Conservation (phyloP, 139 green algal species). For the Coccomyxa sp. region DNA sequence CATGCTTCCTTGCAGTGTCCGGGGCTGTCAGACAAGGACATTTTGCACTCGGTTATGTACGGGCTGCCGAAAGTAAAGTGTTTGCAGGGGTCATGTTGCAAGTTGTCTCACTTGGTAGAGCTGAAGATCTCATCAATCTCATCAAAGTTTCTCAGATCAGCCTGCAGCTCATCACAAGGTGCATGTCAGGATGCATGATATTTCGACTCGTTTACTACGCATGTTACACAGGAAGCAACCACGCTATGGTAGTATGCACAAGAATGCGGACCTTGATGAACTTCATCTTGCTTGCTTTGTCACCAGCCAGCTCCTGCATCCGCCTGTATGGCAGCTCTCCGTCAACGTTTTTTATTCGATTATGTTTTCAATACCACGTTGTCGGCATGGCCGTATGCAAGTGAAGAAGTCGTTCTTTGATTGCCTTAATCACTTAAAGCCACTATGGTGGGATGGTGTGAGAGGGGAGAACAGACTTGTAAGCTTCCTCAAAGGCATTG, state of each 20-base stretch:
- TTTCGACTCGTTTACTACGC: no score
- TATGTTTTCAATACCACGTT: no score
- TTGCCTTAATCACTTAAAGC: not conserved
- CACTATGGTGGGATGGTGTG: no score
- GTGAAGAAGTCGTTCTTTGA: not conserved
- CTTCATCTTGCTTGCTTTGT: slow-evolving; percentile 71
- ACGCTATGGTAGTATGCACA: no score
- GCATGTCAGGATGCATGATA: no score
- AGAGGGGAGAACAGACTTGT: slow-evolving; percentile 2
- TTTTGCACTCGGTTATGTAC: no score
- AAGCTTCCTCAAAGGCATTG: slow-evolving; percentile 79
- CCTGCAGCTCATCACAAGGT: no score
- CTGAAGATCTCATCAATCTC: no score
- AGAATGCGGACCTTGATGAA: slow-evolving; percentile 61
- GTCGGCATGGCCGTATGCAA: not conserved
- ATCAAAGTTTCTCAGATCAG: no score
- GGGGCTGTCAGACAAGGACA: not conserved
- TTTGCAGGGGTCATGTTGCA: not conserved
- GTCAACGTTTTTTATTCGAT: not conserved
- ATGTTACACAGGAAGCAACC: no score
- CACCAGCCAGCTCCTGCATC: slow-evolving; percentile 80
- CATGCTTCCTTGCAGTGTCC: not conserved
- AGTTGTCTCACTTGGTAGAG: no score
- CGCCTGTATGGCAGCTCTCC: slow-evolving; percentile 33
- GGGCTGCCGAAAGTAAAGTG: no score